Conservation (phyloP, 1,139 yeast species). For the Hanseniaspora uvarum region DNA sequence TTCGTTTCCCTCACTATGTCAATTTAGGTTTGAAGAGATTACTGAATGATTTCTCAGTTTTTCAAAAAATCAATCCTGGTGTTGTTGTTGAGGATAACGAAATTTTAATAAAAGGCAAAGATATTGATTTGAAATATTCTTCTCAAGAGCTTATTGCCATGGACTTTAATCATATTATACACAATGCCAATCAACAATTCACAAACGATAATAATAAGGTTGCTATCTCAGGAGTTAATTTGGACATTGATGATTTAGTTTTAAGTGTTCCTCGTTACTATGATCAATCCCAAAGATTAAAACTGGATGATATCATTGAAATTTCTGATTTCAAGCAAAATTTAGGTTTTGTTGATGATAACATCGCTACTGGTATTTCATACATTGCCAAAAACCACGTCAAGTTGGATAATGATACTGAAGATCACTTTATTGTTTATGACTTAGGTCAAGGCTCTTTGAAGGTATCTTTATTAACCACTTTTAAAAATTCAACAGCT, state of each 20-base stretch:
- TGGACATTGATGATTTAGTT: constrained; percentile 39
- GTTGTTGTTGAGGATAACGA: constrained; percentile 30
- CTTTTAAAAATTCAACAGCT: constrained; percentile 39
- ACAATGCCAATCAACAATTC: constrained; percentile 43
- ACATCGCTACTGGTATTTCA: constrained; percentile 79
- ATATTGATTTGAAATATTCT: constrained; percentile 35
- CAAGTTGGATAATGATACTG: constrained; percentile 35
- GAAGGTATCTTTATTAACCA: constrained; percentile 59
- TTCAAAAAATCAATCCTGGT: constrained; percentile 51
- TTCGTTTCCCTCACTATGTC: constrained; percentile 66
- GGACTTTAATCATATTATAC: constrained; percentile 58
- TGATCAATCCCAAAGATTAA: constrained; percentile 53
- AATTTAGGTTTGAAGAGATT: constrained; percentile 58
- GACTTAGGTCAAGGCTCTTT: constrained; percentile 94
- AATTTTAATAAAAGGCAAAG: constrained; percentile 45
- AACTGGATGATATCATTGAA: constrained; percentile 58
- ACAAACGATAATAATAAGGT: constrained; percentile 28
- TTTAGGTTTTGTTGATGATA: constrained; percentile 79
- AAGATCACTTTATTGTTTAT: constrained; percentile 60
- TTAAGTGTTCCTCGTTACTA: constrained; percentile 71
- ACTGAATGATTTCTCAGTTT: constrained; percentile 45
- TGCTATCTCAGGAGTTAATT: constrained; percentile 33
- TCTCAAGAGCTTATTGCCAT: constrained; percentile 81
- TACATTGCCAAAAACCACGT: constrained; percentile 38
- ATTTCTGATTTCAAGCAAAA: constrained; percentile 34